These are phyloP conservation scores for Funneliformis mosseae DNA, from an alignment of 192 early-diverging fungal genomes.

Conservation along the genomic window DNA sequence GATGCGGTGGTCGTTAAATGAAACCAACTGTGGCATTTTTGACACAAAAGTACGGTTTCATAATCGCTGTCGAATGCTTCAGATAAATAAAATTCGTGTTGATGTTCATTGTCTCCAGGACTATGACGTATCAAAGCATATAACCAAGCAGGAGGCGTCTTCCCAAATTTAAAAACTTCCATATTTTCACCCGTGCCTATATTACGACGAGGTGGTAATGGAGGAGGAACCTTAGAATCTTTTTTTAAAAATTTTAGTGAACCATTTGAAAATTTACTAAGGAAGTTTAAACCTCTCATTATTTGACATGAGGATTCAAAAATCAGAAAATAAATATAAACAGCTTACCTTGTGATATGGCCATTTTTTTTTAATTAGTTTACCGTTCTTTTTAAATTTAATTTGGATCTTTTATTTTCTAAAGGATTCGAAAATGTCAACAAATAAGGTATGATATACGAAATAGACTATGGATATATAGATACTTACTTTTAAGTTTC, in stretches of 20 bases:
- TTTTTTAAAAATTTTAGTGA: not conserved
- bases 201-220: conserved; percentile 4
- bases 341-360: not conserved
- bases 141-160: conserved; percentile 19
- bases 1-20: not conserved
- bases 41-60: conserved; percentile 6
- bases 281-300: not conserved
- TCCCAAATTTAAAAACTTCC: not conserved
- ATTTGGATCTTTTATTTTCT: not conserved
- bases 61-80: not conserved
- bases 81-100: conserved; percentile 15
- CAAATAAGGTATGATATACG: too few relatives aligned
- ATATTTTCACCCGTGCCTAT: not conserved
- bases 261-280: not conserved
- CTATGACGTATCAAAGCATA: conserved; percentile 13
- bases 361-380: not conserved
- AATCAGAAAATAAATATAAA: not conserved
- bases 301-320: not conserved
- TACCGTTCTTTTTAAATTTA: not conserved
- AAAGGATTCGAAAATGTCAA: too few relatives aligned
- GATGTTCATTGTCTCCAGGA: not conserved
- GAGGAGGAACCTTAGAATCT: conserved; percentile 10
- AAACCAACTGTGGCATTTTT: conserved; percentile 30
- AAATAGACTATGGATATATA: too few relatives aligned
- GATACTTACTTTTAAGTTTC: too few relatives aligned